These are phyloP conservation scores for Podospora pseudocomata DNA, from an alignment of 495 filamentous ascomycete genomes.

Conservation along the genomic window DNA sequence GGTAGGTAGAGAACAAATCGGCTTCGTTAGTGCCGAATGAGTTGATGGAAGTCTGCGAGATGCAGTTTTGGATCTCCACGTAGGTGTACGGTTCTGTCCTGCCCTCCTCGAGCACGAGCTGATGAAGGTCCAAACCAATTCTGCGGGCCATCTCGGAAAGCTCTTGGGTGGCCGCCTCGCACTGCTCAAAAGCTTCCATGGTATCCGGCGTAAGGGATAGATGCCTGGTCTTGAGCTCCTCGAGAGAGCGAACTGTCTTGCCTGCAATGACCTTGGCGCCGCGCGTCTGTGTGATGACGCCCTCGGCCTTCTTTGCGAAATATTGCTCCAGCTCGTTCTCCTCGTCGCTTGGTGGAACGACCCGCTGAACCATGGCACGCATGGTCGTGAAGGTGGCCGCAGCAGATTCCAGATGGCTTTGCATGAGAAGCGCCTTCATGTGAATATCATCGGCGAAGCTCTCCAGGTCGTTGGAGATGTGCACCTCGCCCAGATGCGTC, in stretches of 20 bases:
- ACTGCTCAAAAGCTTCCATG: slow-evolving; percentile 47
- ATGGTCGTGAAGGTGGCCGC: slow-evolving; percentile 63
- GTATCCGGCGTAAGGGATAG: slow-evolving; percentile 66
- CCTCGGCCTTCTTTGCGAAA: slow-evolving; percentile 67
- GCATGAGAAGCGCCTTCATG: slow-evolving; percentile 69
- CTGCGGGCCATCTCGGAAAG: slow-evolving; percentile 64
- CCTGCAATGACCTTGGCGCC: slow-evolving; percentile 79
- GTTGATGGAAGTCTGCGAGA: slow-evolving; percentile 53
- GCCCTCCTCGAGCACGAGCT: slow-evolving; percentile 67
- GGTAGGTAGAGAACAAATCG: slow-evolving; percentile 65
- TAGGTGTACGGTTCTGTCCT: slow-evolving; percentile 64
- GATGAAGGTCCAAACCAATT: slow-evolving; percentile 62
- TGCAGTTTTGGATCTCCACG: slow-evolving; percentile 58
- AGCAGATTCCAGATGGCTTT: slow-evolving; percentile 76
- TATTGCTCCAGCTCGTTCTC: slow-evolving; percentile 63
- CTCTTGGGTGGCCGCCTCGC: slow-evolving; percentile 59
- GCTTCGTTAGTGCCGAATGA: slow-evolving; percentile 50
- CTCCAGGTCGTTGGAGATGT: slow-evolving; percentile 67
- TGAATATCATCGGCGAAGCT: slow-evolving; percentile 74
- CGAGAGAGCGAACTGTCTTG: slow-evolving; percentile 72
- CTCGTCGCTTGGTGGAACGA: slow-evolving; percentile 49
- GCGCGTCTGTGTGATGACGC: slow-evolving; percentile 68
- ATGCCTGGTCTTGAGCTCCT: slow-evolving; percentile 73
- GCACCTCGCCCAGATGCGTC: slow-evolving; percentile 75
- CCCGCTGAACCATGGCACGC: slow-evolving; percentile 61